Evolutionary conservation across 768 basidiomycete genomes (phyloP).

Genomic region (Russula lepida): DNA sequence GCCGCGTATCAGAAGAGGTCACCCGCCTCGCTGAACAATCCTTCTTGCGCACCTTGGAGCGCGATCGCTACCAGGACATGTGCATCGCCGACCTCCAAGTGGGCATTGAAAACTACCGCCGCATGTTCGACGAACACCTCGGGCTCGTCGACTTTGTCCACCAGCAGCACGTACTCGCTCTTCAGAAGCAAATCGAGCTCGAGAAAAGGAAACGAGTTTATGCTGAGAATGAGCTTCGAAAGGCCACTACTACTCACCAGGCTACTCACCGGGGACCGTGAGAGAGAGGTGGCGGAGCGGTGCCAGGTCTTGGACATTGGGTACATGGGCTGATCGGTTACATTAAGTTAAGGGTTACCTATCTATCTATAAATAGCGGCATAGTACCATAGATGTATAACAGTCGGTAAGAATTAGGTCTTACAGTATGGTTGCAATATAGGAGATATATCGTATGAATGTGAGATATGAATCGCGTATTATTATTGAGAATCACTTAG

Average conservation of each 20-base stretch:
- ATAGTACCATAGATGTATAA: neutral
- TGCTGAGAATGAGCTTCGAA: neutral
- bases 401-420: neutral
- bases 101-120: neutral
- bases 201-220: slow-evolving; percentile 1
- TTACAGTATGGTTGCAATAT: neutral
- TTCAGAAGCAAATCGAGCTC: neutral
- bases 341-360: neutral
- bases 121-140: neutral
- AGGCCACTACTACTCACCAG: neutral
- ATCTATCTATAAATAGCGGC: neutral
- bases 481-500: neutral
- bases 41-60: neutral
- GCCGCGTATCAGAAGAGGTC: neutral
- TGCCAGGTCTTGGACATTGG: neutral
- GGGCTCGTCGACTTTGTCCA: neutral
- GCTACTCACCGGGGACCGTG: neutral
- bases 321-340: neutral
- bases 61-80: neutral
- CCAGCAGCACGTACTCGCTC: neutral
- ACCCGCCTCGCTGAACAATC: neutral
- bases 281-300: neutral
- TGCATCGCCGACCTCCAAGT: neutral
- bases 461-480: neutral
- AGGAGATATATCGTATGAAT: neutral